phyloP scores from a whole-genome alignment of 108 stramenopile genomes.

The Fragilaria radians region DNA sequence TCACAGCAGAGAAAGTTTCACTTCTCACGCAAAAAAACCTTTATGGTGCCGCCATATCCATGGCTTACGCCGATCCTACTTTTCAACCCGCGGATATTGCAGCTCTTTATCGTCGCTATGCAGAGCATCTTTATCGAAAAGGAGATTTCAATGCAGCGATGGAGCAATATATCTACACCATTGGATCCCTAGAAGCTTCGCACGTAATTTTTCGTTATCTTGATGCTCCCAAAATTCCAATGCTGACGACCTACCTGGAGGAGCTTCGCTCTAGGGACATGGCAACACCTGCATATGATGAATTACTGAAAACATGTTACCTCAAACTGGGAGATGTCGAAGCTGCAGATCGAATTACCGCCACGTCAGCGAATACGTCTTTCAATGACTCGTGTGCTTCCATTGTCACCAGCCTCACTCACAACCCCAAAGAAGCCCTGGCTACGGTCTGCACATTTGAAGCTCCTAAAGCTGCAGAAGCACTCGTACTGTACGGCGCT shows the following conservation, averaged over 20 bases:
- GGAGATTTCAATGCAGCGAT: conserved; percentile 86
- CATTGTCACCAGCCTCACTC: conserved; percentile 33
- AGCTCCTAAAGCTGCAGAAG: conserved; percentile 68
- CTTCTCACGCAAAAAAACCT: conserved; percentile 82
- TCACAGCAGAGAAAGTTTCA: conserved; percentile 82
- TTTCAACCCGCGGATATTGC: conserved; percentile 63
- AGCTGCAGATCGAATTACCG: conserved; percentile 61
- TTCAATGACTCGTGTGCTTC: conserved; percentile 29
- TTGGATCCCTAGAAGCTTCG: conserved; percentile 89
- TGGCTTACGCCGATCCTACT: conserved; percentile 82
- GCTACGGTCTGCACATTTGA: conserved; percentile 74
- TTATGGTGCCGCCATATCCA: conserved; percentile 87
- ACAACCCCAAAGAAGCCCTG: conserved; percentile 69
- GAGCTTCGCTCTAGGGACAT: conserved; percentile 48
- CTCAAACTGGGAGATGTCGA: conserved; percentile 74
- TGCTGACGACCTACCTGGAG: conserved; percentile 86
- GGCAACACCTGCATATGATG: conserved; percentile 66
- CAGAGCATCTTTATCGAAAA: conserved; percentile 91
- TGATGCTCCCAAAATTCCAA: conserved; percentile 85
- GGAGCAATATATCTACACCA: conserved; percentile 91
- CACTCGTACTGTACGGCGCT: conserved; percentile 59
- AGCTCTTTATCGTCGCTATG: conserved; percentile 78
- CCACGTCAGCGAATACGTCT: conserved; percentile 35
- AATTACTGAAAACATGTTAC: conserved; percentile 75
- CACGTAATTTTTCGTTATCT: conserved; percentile 92